These are phyloP conservation scores for Tillandsia leiboldiana DNA, from an alignment of 176 grass and related monocot genomes.

Conservation along the genomic window DNA sequence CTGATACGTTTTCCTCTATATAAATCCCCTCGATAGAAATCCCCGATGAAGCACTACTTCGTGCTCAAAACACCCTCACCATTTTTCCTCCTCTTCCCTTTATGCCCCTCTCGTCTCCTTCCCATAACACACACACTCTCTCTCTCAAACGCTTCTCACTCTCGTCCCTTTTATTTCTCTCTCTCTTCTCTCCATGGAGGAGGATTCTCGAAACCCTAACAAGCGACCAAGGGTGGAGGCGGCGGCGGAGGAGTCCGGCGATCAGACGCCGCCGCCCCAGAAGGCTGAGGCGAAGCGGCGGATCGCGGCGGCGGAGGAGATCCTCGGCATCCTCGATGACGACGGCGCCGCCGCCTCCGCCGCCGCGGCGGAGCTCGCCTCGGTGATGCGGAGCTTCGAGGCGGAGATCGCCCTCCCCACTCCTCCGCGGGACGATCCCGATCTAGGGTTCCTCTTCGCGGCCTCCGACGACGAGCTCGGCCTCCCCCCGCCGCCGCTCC, in stretches of 20 bases:
- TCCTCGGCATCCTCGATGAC: conserved; percentile 27
- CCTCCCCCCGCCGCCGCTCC: conserved; percentile 18
- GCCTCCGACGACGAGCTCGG: conserved; percentile 50
- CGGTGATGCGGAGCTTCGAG: conserved; percentile 39
- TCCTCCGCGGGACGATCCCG: not conserved
- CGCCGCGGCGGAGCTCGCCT: conserved; percentile 22
- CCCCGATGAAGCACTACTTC: not conserved
- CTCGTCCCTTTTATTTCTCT: not conserved
- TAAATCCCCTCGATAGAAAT: not conserved
- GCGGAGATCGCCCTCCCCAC: conserved; percentile 23
- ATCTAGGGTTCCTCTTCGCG: conserved; percentile 35
- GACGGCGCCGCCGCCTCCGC: conserved; percentile 11
- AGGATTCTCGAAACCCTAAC: not conserved
- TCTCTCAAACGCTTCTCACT: not conserved
- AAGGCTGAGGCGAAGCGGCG: conserved; percentile 18
- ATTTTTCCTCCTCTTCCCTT: conserved; percentile 5
- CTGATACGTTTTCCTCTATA: no score
- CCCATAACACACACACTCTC: not conserved
- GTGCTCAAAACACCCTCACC: conserved; percentile 13
- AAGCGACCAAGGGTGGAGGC: conserved; percentile 19
- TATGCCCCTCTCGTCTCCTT: conserved; percentile 1
- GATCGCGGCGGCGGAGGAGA: conserved; percentile 3
- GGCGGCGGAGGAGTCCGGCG: not conserved
- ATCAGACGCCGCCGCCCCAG: not conserved
- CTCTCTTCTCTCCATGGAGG: conserved; percentile 5